Base-by-base conservation (phyloP, 495 filamentous ascomycete species). In the Astrocystis sublimbata region DNA sequence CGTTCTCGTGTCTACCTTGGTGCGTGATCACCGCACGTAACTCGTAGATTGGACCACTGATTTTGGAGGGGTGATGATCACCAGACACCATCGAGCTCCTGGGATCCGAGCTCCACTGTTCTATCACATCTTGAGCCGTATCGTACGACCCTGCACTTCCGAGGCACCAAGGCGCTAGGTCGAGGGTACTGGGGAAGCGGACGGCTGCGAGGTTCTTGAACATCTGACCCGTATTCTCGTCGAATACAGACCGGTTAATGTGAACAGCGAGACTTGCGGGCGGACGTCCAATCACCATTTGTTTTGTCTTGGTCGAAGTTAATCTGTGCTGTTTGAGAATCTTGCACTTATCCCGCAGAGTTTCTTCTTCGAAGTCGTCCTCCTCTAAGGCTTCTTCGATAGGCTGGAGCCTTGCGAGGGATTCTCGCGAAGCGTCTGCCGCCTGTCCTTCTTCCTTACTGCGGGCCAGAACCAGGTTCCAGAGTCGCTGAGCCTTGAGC, bases 211-310 rank as follows among this genome's bases (percentile, higher is more conserved):
- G 82, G 62, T 98, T 97, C 75, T 99, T 99, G 65, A 80, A 85
- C 72, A 91, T 82, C 60, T 81, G 76, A 0, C 91, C 91, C 0
- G 88, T 96, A 35, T 72, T 73, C 62, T 96, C 91, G 64, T 98
- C 89, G 64, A 96, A 97, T 0, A 93, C 78, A 60, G 92, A 97
- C 7, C 96, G 85, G 68, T 98, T 97, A 66, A 98, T 79, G 71
- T 99, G 96, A 3, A 97, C 78, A 0, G 87, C 88, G 10, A 99
- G 79, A 49, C 87, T 89, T 52, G 84, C 83, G 1, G 96, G 96
- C 2, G 92, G 78, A 8, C 93, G 81, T 4, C 90, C 91, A 60
- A 99, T 85, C 21, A 92, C 91, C 6, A 88, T 85, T 71, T 99
- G 96, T 33, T 92, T 85, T 9, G 94, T 92, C 68, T 99, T 99